These are phyloP conservation scores for Jacaranda copaia DNA, from an alignment of 257 asterid genomes.

Conservation along the genomic window DNA sequence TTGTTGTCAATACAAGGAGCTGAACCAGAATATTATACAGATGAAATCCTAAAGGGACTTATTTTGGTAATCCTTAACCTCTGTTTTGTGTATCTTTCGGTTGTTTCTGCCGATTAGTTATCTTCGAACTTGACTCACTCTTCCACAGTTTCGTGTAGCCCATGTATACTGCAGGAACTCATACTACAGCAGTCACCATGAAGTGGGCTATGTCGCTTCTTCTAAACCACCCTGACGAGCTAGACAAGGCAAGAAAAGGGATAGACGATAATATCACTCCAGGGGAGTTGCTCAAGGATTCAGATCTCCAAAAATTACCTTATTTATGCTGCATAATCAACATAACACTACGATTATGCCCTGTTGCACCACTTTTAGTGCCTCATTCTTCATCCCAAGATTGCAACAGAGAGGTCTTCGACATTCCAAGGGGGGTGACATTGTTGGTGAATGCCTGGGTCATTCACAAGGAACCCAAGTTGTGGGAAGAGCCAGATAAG, in stretches of 20 bases:
- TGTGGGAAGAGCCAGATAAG: conserved; percentile 35
- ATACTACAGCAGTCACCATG: conserved; percentile 37
- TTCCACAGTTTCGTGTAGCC: conserved; percentile 28
- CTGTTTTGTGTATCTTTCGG: neutral
- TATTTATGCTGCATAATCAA: conserved; percentile 38
- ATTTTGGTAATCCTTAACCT: conserved; percentile 28
- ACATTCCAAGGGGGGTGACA: conserved; percentile 34
- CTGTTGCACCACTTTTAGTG: conserved; percentile 40
- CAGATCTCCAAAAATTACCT: conserved; percentile 35
- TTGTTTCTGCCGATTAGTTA: neutral
- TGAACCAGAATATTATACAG: conserved; percentile 35
- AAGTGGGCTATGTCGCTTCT: conserved; percentile 45
- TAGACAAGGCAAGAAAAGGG: conserved; percentile 29
- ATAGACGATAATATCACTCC: conserved; percentile 28
- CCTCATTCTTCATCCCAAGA: conserved; percentile 40
- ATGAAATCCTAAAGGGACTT: conserved; percentile 33
- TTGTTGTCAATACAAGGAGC: conserved; percentile 19
- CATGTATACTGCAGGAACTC: conserved; percentile 43
- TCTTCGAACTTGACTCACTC: neutral
- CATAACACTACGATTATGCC: conserved; percentile 36
- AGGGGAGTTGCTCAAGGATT: conserved; percentile 33
- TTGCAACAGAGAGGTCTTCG: conserved; percentile 30
- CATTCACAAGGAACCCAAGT: conserved; percentile 35
- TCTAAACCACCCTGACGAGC: conserved; percentile 39
- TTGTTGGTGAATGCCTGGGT: conserved; percentile 25